These are phyloP conservation scores for Neltuma alba DNA, from an alignment of 306 rosid species.

Conservation along the genomic window DNA sequence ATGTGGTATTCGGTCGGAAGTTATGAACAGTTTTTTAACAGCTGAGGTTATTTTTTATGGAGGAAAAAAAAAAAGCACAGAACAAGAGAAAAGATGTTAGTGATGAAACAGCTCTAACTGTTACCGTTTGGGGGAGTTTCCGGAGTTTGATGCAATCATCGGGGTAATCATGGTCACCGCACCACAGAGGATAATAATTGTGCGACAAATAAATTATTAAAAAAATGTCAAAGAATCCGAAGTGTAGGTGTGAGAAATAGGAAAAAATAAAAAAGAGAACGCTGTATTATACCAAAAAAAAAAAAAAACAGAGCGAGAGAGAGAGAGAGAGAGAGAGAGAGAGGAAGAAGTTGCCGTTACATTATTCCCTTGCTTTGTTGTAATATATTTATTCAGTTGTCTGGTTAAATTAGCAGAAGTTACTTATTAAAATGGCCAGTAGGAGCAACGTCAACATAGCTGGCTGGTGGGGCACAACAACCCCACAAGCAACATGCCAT, in stretches of 20 bases:
- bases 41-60: no score
- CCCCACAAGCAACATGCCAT: conserved; percentile 65
- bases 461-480: conserved; percentile 75
- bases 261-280: conserved; percentile 40
- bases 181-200: conserved; percentile 21
- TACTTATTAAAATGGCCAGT: conserved; percentile 37
- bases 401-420: not conserved
- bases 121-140: conserved; percentile 23
- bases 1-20: no score
- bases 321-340: not conserved
- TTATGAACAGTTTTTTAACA: no score
- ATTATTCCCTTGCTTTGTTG: conserved; percentile 41
- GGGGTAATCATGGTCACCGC: conserved; percentile 45
- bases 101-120: no score
- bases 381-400: conserved; percentile 29
- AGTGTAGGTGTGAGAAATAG: conserved; percentile 36
- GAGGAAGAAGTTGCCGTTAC: conserved; percentile 30
- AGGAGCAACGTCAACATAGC: conserved; percentile 94
- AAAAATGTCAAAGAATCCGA: conserved; percentile 43
- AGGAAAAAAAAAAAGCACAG: no score
- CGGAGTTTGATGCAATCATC: conserved; percentile 43
- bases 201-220: conserved; percentile 20
- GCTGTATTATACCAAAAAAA: no score
- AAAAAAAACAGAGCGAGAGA: no score
- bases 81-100: no score